Base-by-base conservation (phyloP, 768 basidiomycete genomes). In the Hygrophorus russula region DNA sequence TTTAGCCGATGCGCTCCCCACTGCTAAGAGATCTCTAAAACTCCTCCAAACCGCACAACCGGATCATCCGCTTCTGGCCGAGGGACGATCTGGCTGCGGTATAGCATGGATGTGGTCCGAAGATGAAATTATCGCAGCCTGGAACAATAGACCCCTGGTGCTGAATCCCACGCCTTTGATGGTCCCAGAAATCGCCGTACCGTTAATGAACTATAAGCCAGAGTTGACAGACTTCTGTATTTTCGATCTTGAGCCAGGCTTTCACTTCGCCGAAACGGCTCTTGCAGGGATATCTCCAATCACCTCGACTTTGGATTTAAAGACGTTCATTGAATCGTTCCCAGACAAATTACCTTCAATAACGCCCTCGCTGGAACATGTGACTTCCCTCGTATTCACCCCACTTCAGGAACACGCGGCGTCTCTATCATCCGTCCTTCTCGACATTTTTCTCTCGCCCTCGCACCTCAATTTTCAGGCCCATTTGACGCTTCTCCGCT, bases 241-340 rank as follows among this genome's bases (percentile, higher is more conserved):
- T 4, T 89, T 82, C 47, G 80, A 85, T 50, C 60, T 80, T 30
- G 80, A 82, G 47, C 86, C 87, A 15, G 80, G 78, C 1, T 36
- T 61, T 2, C 59, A 58, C 24, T 14, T 42, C 14, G 27, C 18
- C 11, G 12, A 14, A 42, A 34, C 57, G 10, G 51, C 51, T 13
- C 53, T 59, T 2, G 51, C 62, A 8, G 50, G 60, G 19, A 54
- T 53, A 33, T 48, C 49, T 19, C 52, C 54, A 1, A 55, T 58
- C 30, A 51, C 51, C n/a, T 57, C 64, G 11, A 47, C 50, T 11
- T 32, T 53, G 5, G 39, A 56, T 15, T 61, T 84, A 8, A 58
- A 61, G 24, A 49, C 53, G 3, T 81, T 88, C 54, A 64, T 86
- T 41, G 54, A 57, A 12, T 49, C 52, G 0, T 89, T 89, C 53